Conservation (phyloP, 2,329 filamentous ascomycete genomes). For the Trichophyton schoenleinii region DNA sequence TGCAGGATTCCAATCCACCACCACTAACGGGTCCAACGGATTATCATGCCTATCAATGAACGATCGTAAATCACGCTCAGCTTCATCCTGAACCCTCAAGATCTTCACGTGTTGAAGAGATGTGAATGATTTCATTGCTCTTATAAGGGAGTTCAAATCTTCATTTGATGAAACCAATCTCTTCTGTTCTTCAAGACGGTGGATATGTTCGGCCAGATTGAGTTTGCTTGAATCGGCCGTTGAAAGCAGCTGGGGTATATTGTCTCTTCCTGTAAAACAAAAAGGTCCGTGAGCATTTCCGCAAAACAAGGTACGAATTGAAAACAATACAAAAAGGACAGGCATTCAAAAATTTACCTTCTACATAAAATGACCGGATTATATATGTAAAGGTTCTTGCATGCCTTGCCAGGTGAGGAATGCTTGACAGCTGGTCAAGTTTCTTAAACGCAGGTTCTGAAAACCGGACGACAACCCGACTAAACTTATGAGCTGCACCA, state of each 20-base stretch:
- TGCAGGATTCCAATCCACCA: conserved; percentile 49
- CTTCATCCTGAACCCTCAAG: conserved; percentile 47
- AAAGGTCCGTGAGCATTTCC: neutral
- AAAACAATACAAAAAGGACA: conserved; percentile 1
- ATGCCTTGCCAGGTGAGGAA: conserved; percentile 36
- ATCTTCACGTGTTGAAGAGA: conserved; percentile 53
- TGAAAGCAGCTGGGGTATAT: conserved; percentile 12
- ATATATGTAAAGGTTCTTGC: conserved; percentile 45
- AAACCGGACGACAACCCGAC: conserved; percentile 40
- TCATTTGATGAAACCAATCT: conserved; percentile 39
- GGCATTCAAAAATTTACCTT: conserved; percentile 25
- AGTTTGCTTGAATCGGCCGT: conserved; percentile 14
- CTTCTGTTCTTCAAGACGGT: conserved; percentile 26
- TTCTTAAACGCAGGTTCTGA: conserved; percentile 35
- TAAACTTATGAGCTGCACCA: conserved; percentile 39
- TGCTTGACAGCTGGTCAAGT: conserved; percentile 37
- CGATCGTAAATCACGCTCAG: conserved; percentile 43
- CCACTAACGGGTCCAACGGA: conserved; percentile 33
- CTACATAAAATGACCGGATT: conserved; percentile 42
- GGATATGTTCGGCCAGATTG: conserved; percentile 17
- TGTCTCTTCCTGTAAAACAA: conserved; percentile 11
- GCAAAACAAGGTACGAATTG: neutral
- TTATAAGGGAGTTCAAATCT: conserved; percentile 42
- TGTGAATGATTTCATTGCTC: conserved; percentile 46
- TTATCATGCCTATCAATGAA: conserved; percentile 40